Base-by-base conservation (phyloP, 768 basidiomycete species). In the Phlebiopsis flavidoalba region DNA sequence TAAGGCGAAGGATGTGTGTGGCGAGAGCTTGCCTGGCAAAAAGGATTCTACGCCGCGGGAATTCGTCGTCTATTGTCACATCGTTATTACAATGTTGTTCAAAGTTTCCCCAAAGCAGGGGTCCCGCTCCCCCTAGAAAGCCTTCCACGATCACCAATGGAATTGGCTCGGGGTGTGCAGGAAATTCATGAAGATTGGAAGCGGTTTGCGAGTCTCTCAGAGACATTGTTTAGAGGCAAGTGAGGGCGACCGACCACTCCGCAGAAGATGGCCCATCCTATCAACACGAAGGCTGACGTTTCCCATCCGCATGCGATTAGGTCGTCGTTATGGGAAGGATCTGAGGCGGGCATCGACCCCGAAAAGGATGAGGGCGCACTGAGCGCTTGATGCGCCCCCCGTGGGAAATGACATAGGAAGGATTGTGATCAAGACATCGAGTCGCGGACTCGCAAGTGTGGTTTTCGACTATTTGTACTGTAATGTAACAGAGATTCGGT, bases 61-160 rank as follows among this genome's bases (percentile, higher is more conserved):
- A 40, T 14, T 61, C 53, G 1, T 60, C 64, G n/a, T 58, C 60
- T 14, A 60, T 47, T 22, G 56, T 51, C 31, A 50, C 57, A 24
- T 62, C 71, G 22, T 49, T 52, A 61, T 77, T 72, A 5, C 78
- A 64, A 58, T 76, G 68, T 10, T 64, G 51, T 53, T 73, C 67
- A 50, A 78, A 77, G 46, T 72, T 66, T 33, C 79, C 78, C 80
- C 78, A 80, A 5, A 79, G 61, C 22, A 71, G 37, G 14, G 75
- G 64, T 19, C 75, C 74, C 10, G 71, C 66, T 45, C 71, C 66
- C 47, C 77, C 74, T 8, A 80, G 72, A 63, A 83, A 83, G 36
- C 81, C 80, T 62, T 81, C 74, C 5, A 81, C 82, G 33, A 81
- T 73, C 22, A 82, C 76, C 8, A 82, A 68, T 22, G 80, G 77